A percentile compares a stretch with the other conserved stretches of the same genome.
Conservation (phyloP, 2,329 filamentous ascomycete genomes). For the Aaosphaeria pasadenensis region DNA sequence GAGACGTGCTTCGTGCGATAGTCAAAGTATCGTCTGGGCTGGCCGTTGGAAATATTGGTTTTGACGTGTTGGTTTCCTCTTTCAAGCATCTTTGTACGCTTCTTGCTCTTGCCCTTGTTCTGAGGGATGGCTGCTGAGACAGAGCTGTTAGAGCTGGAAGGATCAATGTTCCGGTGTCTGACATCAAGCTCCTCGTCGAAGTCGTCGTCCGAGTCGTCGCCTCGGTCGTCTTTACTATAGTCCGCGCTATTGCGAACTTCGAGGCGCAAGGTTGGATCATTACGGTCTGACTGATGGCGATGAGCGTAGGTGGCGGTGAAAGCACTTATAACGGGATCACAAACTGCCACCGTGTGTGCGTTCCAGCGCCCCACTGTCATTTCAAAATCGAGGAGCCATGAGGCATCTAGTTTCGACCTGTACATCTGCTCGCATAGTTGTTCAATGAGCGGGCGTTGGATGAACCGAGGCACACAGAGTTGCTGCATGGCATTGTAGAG, state of each 20-base stretch:
- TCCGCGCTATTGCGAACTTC: too few relatives aligned
- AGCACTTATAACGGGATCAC: slow-evolving; percentile 17
- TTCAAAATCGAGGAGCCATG: slow-evolving; percentile 14
- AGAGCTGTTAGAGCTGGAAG: too few relatives aligned
- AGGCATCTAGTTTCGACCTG: slow-evolving; percentile 2
- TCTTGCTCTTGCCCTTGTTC: too few relatives aligned
- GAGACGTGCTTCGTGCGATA: neutral
- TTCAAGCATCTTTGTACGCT: too few relatives aligned
- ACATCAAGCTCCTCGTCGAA: too few relatives aligned
- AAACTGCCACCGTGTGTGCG: slow-evolving; percentile 7
- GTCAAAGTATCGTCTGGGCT: neutral
- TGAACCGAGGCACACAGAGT: slow-evolving; percentile 8
- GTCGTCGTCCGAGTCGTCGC: too few relatives aligned
- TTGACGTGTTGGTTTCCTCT: neutral
- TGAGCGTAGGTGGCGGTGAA: slow-evolving; percentile 13
- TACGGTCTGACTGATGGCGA: slow-evolving; percentile 3
- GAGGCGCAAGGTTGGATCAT: neutral
- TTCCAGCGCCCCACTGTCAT: slow-evolving; percentile 15
- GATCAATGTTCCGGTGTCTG: too few relatives aligned
- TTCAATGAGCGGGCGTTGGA: slow-evolving; percentile 11
- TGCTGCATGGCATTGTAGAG: slow-evolving; percentile 20
- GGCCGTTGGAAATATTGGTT: neutral
- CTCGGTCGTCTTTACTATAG: too few relatives aligned
- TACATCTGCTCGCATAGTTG: slow-evolving; percentile 13
- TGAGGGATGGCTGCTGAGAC: too few relatives aligned